These are phyloP conservation scores for Pseudognaphalium luteoalbum DNA, from an alignment of 129 eudicot species.

Conservation along the genomic window DNA sequence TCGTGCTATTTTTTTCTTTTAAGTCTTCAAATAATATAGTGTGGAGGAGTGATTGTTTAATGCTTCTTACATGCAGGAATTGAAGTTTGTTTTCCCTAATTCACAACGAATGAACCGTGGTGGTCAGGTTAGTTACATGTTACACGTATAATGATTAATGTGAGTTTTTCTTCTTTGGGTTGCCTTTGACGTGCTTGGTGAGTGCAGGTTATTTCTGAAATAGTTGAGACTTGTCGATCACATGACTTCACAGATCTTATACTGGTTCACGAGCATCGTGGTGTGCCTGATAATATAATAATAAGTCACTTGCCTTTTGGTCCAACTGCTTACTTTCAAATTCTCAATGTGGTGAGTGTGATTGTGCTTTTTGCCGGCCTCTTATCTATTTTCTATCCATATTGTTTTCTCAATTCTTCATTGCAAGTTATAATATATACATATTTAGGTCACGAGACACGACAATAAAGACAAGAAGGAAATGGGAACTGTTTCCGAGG, in stretches of 20 bases:
- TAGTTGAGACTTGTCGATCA: constrained; percentile 79
- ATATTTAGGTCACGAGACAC: constrained; percentile 84
- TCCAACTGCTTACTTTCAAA: constrained; percentile 89
- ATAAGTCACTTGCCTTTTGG: constrained; percentile 95
- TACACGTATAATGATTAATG: background rate
- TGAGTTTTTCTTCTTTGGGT: background rate
- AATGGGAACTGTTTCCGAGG: constrained; percentile 91
- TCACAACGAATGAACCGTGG: constrained; percentile 90
- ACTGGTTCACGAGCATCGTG: constrained; percentile 89
- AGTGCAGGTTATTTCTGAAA: constrained; percentile 82
- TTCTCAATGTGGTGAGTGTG: constrained; percentile 83
- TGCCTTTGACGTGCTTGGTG: background rate
- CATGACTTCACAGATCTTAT: constrained; percentile 89
- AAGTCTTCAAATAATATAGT: background rate
- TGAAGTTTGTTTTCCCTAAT: constrained; percentile 89
- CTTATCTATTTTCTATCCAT: background rate
- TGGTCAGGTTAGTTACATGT: constrained; percentile 74
- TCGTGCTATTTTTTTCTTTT: background rate
- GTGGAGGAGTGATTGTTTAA: constrained; percentile 2
- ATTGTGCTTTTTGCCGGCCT: background rate
- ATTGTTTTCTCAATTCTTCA: background rate
- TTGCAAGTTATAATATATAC: constrained; percentile 13
- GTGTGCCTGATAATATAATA: constrained; percentile 80
- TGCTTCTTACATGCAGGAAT: constrained; percentile 52
- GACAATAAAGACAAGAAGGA: constrained; percentile 91